phyloP scores from a whole-genome alignment of 352 stramenopile genomes.

The Albugo candida region DNA sequence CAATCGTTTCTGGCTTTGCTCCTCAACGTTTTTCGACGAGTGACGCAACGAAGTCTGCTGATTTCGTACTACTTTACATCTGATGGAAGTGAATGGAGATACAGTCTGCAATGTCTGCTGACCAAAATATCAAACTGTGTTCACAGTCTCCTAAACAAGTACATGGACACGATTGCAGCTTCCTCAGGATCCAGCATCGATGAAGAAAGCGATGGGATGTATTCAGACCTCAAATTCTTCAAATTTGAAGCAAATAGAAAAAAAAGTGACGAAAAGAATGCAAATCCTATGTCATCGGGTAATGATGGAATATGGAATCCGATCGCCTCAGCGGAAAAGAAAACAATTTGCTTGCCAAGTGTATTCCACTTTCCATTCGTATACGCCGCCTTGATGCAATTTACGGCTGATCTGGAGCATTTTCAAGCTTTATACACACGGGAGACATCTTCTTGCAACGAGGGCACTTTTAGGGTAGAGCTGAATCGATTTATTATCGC shows the following conservation, averaged over 20 bases:
- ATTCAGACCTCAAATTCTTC: too few species aligned
- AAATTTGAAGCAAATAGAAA: too few species aligned
- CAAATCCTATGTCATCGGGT: too few species aligned
- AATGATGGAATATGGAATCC: too few species aligned
- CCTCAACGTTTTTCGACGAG: slow-evolving; percentile 37
- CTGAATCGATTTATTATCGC: slow-evolving; percentile 38
- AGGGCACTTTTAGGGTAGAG: neutral
- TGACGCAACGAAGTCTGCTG: slow-evolving; percentile 48
- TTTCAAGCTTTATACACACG: slow-evolving; percentile 10
- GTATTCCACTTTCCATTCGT: slow-evolving; percentile 58
- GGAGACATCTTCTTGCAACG: neutral
- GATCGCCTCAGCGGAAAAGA: too few species aligned
- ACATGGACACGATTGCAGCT: slow-evolving; percentile 25
- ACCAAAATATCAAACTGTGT: slow-evolving; percentile 24
- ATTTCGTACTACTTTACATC: slow-evolving; percentile 38
- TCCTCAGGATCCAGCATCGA: neutral
- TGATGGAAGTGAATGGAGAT: slow-evolving; percentile 39
- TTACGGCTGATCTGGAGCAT: slow-evolving; percentile 30
- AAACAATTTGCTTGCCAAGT: slow-evolving; percentile 17
- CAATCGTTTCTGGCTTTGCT: slow-evolving; percentile 44
- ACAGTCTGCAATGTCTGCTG: slow-evolving; percentile 45
- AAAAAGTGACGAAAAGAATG: too few species aligned
- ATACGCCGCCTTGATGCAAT: slow-evolving; percentile 43
- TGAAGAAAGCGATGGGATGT: too few species aligned
- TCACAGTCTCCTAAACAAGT: slow-evolving; percentile 38